Percentiles rank a stretch among this genome's conserved stretches.
phyloP scores from a whole-genome alignment of 1,284 basidiomycete genomes.

The Boletus sp. region DNA sequence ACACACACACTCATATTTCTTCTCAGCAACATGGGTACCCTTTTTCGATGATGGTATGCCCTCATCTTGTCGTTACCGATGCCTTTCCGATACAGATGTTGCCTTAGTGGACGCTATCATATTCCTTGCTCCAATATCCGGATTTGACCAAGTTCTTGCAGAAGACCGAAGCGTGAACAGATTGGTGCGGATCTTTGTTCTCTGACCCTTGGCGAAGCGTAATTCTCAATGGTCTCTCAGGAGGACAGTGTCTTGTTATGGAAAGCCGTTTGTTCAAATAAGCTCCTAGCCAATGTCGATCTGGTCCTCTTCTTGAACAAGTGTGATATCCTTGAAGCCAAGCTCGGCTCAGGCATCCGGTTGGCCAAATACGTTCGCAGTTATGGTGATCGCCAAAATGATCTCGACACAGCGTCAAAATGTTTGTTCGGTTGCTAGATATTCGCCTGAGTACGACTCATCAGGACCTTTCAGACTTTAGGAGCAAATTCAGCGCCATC shows the following conservation, averaged over 20 bases:
- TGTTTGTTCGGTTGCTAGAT: conserved; percentile 39
- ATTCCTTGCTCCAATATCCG: conserved; percentile 76
- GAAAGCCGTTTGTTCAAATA: conserved; percentile 74
- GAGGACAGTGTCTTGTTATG: conserved; percentile 78
- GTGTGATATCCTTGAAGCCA: conserved; percentile 68
- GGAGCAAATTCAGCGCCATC: conserved; percentile 72
- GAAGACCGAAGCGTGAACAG: conserved; percentile 71
- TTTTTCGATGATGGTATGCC: conserved; percentile 68
- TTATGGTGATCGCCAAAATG: conserved; percentile 69
- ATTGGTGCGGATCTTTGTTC: conserved; percentile 42
- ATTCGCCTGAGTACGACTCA: not conserved
- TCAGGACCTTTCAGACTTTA: conserved; percentile 49
- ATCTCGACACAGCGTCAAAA: conserved; percentile 67
- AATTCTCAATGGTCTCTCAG: conserved; percentile 32
- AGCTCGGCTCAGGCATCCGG: conserved; percentile 57
- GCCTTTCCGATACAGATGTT: conserved; percentile 3
- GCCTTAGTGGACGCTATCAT: conserved; percentile 66
- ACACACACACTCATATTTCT: conserved; percentile 8
- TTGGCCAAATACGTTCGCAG: conserved; percentile 68
- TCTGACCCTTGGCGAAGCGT: conserved; percentile 1
- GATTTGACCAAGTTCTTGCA: conserved; percentile 70
- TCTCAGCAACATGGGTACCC: conserved; percentile 61
- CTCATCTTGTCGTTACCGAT: conserved; percentile 1
- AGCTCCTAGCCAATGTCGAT: conserved; percentile 66
- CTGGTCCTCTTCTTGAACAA: conserved; percentile 78